phyloP scores from a whole-genome alignment of 2,329 filamentous ascomycete genomes.

The Fusarium avenaceum region DNA sequence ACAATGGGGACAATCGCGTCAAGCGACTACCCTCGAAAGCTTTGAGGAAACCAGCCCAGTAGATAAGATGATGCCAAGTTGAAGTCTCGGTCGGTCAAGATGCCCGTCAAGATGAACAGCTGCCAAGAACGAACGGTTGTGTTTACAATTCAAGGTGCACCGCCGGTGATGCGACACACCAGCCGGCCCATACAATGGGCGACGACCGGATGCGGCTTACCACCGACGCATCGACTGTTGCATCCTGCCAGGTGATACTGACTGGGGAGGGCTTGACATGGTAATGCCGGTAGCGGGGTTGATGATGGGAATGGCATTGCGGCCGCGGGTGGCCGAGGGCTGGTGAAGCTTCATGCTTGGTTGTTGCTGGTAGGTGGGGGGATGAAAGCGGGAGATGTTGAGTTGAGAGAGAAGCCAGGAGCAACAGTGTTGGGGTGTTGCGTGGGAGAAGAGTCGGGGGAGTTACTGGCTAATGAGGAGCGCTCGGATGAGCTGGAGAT shows the following conservation, averaged over 20 bases:
- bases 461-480: constrained; percentile 94
- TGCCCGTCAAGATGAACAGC: constrained; percentile 66
- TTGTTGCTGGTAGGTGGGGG: constrained; percentile 77
- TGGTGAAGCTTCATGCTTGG: constrained; percentile 86
- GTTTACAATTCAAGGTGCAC: constrained; percentile 55
- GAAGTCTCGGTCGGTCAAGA: constrained; percentile 53
- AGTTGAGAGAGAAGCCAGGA: constrained; percentile 81
- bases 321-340: constrained; percentile 86
- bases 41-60: constrained; percentile 57
- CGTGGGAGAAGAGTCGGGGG: constrained; percentile 89
- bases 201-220: constrained; percentile 56
- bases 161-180: constrained; percentile 54
- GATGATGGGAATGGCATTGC: constrained; percentile 97
- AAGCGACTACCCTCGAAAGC: constrained; percentile 46
- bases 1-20: constrained; percentile 48
- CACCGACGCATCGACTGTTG: constrained; percentile 69
- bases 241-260: constrained; percentile 73
- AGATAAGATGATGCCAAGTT: constrained; percentile 59
- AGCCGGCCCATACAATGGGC: constrained; percentile 52
- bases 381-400: constrained; percentile 74
- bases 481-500: constrained; percentile 95
- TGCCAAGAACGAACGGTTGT: constrained; percentile 58
- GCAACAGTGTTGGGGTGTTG: constrained; percentile 86
- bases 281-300: constrained; percentile 92
- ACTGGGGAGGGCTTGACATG: constrained; percentile 88